Base-by-base conservation (phyloP, 2,329 filamentous ascomycete genomes). In the Ophiostoma sp. region DNA sequence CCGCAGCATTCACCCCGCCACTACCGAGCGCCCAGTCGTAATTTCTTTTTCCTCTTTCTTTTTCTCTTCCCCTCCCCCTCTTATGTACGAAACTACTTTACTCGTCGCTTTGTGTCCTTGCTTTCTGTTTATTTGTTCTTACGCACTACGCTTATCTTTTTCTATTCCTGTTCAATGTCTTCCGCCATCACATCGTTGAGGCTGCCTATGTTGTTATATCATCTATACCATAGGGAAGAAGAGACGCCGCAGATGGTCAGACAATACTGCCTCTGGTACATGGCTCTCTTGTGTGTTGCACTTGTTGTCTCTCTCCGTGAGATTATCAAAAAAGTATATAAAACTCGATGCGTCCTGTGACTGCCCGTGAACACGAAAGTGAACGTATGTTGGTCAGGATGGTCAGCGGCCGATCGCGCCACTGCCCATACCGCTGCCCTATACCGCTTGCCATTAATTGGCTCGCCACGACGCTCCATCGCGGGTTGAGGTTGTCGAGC, bases 1-100 rank as follows among this genome's bases (percentile, higher is more conserved):
- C 27, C 42, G 67, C 60, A 62, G 60, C 40, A 18, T 44, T 64
- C 63, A 63, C 55, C 55, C 55, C 55, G 55, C 55, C 55, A 60
- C 55, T 60, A 27, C 55, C 55, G 55, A 60, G 55, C 27, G n/a
- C 27, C 27, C 27, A 27, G 27, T 38, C 27, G 55, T 60, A 36
- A 38, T 16, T 38, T 27, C 11, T 60, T 60, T 60, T 60, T 38
- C 55, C 55, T 38, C 55, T 60, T 36, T 55, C 27, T 5, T 11
- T 40, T 36, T 36, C 11, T 52, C 5, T 52, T 52, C 49, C 16
- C 49, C 45, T 47, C 42, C 14, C 9, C 9, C 42, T 45, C 42
- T 45, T 12, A 47, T 16, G 45, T 47, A 47, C 45, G 45, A 27
- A 27, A 55, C n/a, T 7, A 36, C 49, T 11, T 27, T 55, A 36